phyloP scores from a whole-genome alignment of 2,329 filamentous ascomycete genomes.

The Fusarium protoensiforme region DNA sequence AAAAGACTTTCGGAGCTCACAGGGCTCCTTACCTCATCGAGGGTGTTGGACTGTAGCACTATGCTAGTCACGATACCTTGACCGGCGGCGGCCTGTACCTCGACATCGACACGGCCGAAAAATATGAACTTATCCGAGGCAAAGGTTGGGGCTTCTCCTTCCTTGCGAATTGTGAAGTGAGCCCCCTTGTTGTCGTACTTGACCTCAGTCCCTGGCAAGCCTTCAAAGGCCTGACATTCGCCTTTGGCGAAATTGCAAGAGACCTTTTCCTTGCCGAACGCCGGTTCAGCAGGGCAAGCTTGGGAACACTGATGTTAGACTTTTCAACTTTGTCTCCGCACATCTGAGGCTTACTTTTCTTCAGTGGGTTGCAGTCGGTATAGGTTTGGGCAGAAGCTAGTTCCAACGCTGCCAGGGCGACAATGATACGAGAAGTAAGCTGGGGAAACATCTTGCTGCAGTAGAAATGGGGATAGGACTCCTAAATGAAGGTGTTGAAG shows the following conservation, averaged over 20 bases:
- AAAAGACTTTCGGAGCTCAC: background rate
- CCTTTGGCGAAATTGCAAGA: conserved; percentile 81
- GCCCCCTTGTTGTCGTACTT: conserved; percentile 61
- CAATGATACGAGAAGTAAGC: background rate
- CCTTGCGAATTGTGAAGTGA: conserved; percentile 73
- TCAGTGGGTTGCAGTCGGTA: conserved; percentile 63
- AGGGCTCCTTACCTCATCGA: conserved; percentile 64
- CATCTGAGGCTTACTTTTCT: conserved; percentile 53
- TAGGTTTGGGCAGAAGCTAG: conserved; percentile 64
- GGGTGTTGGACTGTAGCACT: conserved; percentile 86
- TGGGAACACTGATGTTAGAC: background rate
- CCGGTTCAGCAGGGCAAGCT: conserved; percentile 79
- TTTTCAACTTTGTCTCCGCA: background rate
- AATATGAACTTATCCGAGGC: conserved; percentile 88
- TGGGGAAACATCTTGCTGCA: background rate
- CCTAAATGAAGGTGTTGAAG: background rate
- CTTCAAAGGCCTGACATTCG: conserved; percentile 64
- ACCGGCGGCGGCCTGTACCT: conserved; percentile 81
- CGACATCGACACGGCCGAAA: conserved; percentile 87
- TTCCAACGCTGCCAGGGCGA: conserved; percentile 8
- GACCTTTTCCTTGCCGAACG: conserved; percentile 69
- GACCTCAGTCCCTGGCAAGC: conserved; percentile 58
- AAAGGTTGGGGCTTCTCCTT: conserved; percentile 76
- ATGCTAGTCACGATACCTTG: conserved; percentile 87
- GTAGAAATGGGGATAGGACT: background rate